Evolutionary conservation across 2,329 filamentous ascomycete species (phyloP), one percentile per base, ranked within the genome.

Genomic region (Podosphaera xanthii): DNA sequence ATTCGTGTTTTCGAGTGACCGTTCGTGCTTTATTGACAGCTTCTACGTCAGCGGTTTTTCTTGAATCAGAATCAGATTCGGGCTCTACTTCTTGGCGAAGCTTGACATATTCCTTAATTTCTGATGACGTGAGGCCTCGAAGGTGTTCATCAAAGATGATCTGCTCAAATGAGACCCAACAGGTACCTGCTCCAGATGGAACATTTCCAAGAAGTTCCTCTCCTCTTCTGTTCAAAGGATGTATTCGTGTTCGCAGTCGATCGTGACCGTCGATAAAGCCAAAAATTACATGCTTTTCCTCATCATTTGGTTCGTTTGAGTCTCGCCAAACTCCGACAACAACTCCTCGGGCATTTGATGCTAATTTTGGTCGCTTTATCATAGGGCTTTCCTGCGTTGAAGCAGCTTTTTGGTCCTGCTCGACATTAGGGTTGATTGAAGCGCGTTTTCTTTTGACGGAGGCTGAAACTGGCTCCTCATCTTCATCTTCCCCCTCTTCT

Each of bases 251-350:
- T 34, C 80, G 77, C 1, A 83, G 73, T 1, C 80, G 74, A 59
- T 82, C 79, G 22, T 78, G 71, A 9, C 78, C 72, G 61, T 83
- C 80, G 56, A 83, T 82, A 61, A 82, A 83, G 4, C 79, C 80
- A 56, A 80, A 76, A 0, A 83, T 77, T 0, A 74, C 74, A 65
- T 83, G 80, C 65, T 79, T 81, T 12, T 74, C 72, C 2, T 69
- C 69, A 6, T 71, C 69, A 12, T 75, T 69, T 0, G 75, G 73
- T 0, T 78, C 75, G 2, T 70, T 70, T 0, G 80, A 82, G 56
- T 81, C 77, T 57, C 79, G 73, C 80, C 80, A 83, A 58, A 78
- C 76, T 1, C 80, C 80, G 6, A 83, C 71, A 4, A 75, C 67
- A 14, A 68, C 66, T 31, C 67, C 67, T 38, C 66, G 63, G 38